Evolutionary conservation across 768 basidiomycete genomes (phyloP).

Genomic region (Agaricus blazei): DNA sequence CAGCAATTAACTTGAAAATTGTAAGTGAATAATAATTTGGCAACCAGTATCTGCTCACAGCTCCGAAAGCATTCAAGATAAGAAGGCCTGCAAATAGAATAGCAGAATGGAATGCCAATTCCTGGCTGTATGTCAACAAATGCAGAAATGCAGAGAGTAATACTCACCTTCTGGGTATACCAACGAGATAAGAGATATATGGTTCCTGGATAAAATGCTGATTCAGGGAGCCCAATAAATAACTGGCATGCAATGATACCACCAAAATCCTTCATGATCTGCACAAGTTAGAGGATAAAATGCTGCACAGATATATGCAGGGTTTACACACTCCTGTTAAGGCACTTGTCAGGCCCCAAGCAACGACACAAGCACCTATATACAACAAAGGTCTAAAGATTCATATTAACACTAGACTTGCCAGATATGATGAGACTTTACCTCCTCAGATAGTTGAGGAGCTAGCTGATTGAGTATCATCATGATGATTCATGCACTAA

Average conservation of each 20-base stretch:
- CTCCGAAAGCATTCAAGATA: constrained; percentile 60
- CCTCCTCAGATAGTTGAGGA: constrained; percentile 47
- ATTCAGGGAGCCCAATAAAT: constrained; percentile 57
- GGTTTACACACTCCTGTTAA: constrained; percentile 40
- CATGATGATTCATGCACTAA: neutral
- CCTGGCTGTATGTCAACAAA: constrained; percentile 25
- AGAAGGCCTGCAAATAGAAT: constrained; percentile 51
- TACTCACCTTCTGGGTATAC: constrained; percentile 46
- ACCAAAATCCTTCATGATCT: constrained; percentile 46
- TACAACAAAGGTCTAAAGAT: neutral
- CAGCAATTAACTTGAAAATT: constrained; percentile 49
- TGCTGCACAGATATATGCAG: neutral
- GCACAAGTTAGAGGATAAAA: neutral
- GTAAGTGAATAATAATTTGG: neutral
- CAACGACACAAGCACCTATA: constrained; percentile 5
- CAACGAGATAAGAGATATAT: constrained; percentile 38
- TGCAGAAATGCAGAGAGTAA: neutral
- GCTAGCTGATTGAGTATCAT: constrained; percentile 20
- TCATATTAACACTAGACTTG: neutral
- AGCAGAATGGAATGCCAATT: constrained; percentile 55
- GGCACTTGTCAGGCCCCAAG: constrained; percentile 4
- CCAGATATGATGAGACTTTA: constrained; percentile 13
- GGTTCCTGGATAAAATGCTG: constrained; percentile 58
- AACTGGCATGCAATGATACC: constrained; percentile 50
- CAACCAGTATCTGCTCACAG: constrained; percentile 29